A percentile compares a stretch with the other conserved stretches of the same genome.
Conservation (phyloP, 1,284 basidiomycete species). For the Ceratobasidium theobromae region DNA sequence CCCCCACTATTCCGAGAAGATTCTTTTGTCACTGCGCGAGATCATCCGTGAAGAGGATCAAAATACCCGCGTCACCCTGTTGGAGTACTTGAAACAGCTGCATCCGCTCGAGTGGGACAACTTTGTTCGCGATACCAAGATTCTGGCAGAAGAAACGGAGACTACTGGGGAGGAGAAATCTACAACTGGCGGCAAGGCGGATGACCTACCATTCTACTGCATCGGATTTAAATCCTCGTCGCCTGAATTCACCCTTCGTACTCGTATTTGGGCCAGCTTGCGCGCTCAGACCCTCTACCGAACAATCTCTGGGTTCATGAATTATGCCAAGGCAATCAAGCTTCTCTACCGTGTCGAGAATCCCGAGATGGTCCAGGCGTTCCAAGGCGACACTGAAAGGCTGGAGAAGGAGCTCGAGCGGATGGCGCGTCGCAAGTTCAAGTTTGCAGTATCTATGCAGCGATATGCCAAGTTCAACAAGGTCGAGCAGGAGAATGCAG, state of each 20-base stretch:
- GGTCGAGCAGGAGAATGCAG: conserved; percentile 98
- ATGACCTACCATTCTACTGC: conserved; percentile 98
- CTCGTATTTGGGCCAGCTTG: conserved; percentile 98
- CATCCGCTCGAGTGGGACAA: conserved; percentile 99
- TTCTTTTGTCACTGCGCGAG: conserved; percentile 88
- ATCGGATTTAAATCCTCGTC: conserved; percentile 99
- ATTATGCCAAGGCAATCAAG: conserved; percentile 99
- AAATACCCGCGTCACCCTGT: conserved; percentile 88
- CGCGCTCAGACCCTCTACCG: conserved; percentile 98
- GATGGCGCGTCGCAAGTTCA: conserved; percentile 98
- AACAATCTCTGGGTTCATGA: conserved; percentile 99
- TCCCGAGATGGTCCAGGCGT: conserved; percentile 96
- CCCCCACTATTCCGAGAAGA: conserved; percentile 97
- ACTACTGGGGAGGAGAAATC: conserved; percentile 90
- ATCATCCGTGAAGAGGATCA: conserved; percentile 97
- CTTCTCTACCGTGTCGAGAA: conserved; percentile 98
- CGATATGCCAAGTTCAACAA: conserved; percentile 99
- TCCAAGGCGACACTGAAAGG: conserved; percentile 98
- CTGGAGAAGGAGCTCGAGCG: conserved; percentile 96
- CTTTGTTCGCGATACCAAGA: conserved; percentile 99
- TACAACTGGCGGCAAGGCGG: conserved; percentile 68
- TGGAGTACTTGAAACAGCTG: conserved; percentile 98
- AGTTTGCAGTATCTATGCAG: conserved; percentile 99
- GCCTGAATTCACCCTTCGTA: conserved; percentile 97
- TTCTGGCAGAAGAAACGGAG: conserved; percentile 94